phyloP scores from a whole-genome alignment of 2,329 filamentous ascomycete species.

The Ascochyta clinopodiicola region DNA sequence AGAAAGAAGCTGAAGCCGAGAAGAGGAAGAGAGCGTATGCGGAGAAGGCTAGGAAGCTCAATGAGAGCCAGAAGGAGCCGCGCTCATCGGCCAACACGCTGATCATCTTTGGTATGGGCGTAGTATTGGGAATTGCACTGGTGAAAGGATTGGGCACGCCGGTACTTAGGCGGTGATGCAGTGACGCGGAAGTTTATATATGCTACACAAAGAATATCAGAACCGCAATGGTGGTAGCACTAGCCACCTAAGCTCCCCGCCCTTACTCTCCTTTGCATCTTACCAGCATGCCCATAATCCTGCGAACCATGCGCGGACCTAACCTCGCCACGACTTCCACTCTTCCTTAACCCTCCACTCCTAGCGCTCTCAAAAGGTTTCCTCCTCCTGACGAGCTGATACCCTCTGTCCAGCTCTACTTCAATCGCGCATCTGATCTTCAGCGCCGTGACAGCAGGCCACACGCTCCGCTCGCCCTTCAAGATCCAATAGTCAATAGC shows the following conservation, averaged over 20 bases:
- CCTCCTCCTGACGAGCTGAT: conserved; percentile 74
- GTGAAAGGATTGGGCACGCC: conserved; percentile 2
- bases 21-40: conserved; percentile 15
- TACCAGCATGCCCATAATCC: conserved; percentile 10
- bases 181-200: no score
- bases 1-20: neutral
- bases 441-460: conserved; percentile 85
- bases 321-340: conserved; percentile 30
- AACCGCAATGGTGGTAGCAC: neutral
- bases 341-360: conserved; percentile 29
- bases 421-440: conserved; percentile 85
- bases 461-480: conserved; percentile 84
- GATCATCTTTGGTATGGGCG: conserved; percentile 8
- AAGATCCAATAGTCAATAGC: conserved; percentile 85
- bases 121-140: conserved; percentile 7
- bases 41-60: conserved; percentile 11
- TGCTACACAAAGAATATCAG: no score
- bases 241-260: conserved; percentile 39
- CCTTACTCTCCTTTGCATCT: conserved; percentile 25
- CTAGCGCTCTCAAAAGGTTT: conserved; percentile 48
- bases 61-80: neutral
- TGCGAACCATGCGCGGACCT: conserved; percentile 19
- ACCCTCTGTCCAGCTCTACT: conserved; percentile 84
- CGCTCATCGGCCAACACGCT: neutral
- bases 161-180: neutral